These are phyloP conservation scores for Ophiostoma sp. DNA, from an alignment of 2,329 filamentous ascomycete species.

Conservation along the genomic window DNA sequence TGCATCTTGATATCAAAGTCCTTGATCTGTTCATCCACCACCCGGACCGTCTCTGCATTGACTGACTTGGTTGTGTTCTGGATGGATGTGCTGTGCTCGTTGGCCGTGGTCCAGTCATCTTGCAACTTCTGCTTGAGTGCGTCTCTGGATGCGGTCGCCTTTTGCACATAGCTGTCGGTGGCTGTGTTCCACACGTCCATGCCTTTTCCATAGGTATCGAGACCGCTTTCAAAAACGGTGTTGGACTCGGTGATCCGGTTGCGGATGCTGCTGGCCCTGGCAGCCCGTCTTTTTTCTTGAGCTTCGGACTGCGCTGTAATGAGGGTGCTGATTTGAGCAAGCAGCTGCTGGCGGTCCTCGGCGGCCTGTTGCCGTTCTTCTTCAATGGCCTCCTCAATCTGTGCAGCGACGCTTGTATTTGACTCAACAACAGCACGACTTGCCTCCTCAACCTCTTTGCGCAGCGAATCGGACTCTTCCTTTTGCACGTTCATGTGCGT, in stretches of 20 bases:
- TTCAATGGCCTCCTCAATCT: constrained; percentile 63
- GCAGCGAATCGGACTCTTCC: constrained; percentile 66
- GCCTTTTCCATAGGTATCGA: constrained; percentile 60
- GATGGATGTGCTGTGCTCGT: constrained; percentile 75
- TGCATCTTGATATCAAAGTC: constrained; percentile 86
- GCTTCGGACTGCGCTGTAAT: constrained; percentile 67
- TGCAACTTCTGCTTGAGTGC: constrained; percentile 75
- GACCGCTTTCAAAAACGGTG: constrained; percentile 58
- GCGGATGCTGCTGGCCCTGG: constrained; percentile 58
- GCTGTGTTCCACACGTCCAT: constrained; percentile 71
- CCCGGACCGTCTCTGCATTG: constrained; percentile 81
- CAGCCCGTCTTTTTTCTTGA: constrained; percentile 66
- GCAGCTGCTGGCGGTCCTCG: constrained; percentile 66
- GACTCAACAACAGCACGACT: constrained; percentile 63
- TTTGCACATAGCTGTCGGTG: constrained; percentile 63
- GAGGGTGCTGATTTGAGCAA: constrained; percentile 71
- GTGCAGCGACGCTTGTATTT: constrained; percentile 60
- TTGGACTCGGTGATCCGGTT: constrained; percentile 61
- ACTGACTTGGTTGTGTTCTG: constrained; percentile 79
- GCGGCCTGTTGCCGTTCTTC: constrained; percentile 71
- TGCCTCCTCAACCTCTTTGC: constrained; percentile 65
- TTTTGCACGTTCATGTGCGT: constrained; percentile 71
- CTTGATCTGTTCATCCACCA: constrained; percentile 82
- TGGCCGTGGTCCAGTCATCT: constrained; percentile 75
- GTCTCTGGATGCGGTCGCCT: constrained; percentile 68